Percentiles rank a stretch among this genome's conserved stretches.
phyloP scores from a whole-genome alignment of 768 basidiomycete species.

The Lentinula boryana region DNA sequence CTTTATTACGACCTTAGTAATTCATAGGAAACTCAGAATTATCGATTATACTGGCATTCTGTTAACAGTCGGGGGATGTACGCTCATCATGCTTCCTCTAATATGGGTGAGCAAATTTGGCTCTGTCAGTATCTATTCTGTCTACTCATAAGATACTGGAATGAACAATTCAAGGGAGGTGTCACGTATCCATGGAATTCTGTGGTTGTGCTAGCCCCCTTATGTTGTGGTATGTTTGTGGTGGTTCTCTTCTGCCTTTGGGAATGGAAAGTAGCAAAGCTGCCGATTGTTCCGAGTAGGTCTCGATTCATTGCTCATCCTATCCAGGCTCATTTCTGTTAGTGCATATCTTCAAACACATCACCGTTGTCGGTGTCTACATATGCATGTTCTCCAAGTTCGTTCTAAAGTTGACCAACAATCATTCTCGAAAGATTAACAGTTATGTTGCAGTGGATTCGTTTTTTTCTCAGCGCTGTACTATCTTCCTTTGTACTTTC shows the following conservation, averaged over 20 bases:
- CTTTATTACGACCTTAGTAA: not conserved
- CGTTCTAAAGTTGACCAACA: constrained; percentile 10
- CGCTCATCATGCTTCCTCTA: constrained; percentile 60
- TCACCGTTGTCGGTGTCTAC: constrained; percentile 63
- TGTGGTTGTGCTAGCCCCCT: constrained; percentile 53
- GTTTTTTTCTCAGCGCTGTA: constrained; percentile 60
- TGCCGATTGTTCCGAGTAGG: constrained; percentile 71
- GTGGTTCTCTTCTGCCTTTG: constrained; percentile 56
- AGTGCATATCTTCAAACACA: constrained; percentile 70
- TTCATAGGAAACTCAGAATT: constrained; percentile 53
- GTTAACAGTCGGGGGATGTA: constrained; percentile 54
- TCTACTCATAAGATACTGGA: not conserved
- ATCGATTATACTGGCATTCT: constrained; percentile 59
- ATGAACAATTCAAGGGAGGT: constrained; percentile 44
- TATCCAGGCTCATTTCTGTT: not conserved
- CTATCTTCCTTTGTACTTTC: constrained; percentile 73
- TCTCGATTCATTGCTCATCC: not conserved
- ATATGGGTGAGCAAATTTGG: constrained; percentile 50
- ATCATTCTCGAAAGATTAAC: not conserved
- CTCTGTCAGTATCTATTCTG: not conserved
- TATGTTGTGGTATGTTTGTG: constrained; percentile 51
- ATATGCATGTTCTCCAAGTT: constrained; percentile 66
- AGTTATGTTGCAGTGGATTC: constrained; percentile 35
- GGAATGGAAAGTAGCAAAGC: constrained; percentile 64
- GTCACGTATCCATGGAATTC: constrained; percentile 70